Conservation (phyloP, 805 yeast species). For the Schwanniomyces pseudopolymorphus region DNA sequence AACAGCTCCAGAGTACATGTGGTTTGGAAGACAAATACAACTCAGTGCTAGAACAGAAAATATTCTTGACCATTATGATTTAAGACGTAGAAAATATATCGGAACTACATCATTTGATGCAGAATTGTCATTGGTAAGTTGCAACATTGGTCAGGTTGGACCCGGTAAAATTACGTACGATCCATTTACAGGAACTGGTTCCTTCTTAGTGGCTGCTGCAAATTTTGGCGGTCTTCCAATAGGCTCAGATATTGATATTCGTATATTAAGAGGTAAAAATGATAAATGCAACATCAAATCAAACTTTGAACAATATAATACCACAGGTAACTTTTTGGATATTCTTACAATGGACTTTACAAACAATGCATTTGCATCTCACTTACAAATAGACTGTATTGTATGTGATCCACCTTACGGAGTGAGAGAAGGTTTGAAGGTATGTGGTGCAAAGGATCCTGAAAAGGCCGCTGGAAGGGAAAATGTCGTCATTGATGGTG, state of each 20-base stretch:
- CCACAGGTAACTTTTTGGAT: constrained; percentile 61
- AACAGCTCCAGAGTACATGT: constrained; percentile 52
- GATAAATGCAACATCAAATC: constrained; percentile 50
- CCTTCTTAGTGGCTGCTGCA: constrained; percentile 86
- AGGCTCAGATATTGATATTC: constrained; percentile 90
- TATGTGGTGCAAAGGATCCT: constrained; percentile 76
- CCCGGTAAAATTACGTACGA: constrained; percentile 75
- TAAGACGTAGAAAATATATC: constrained; percentile 78
- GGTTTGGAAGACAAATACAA: constrained; percentile 75
- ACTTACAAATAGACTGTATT: constrained; percentile 70
- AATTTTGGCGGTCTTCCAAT: constrained; percentile 75
- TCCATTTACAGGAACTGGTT: constrained; percentile 97
- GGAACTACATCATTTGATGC: constrained; percentile 98
- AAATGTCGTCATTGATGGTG: constrained; percentile 71
- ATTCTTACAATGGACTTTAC: constrained; percentile 93
- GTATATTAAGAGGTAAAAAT: constrained; percentile 70
- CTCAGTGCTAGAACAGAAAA: constrained; percentile 61
- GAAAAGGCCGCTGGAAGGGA: constrained; percentile 74
- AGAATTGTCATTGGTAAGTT: constrained; percentile 81
- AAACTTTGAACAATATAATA: constrained; percentile 76
- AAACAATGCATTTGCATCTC: constrained; percentile 71
- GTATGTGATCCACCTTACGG: constrained; percentile 98
- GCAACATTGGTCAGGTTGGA: constrained; percentile 78
- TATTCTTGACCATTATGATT: constrained; percentile 73
- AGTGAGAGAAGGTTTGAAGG: constrained; percentile 91